Base-by-base conservation (phyloP, 129 eudicot species). In the Chrysanthemum makinoi region DNA sequence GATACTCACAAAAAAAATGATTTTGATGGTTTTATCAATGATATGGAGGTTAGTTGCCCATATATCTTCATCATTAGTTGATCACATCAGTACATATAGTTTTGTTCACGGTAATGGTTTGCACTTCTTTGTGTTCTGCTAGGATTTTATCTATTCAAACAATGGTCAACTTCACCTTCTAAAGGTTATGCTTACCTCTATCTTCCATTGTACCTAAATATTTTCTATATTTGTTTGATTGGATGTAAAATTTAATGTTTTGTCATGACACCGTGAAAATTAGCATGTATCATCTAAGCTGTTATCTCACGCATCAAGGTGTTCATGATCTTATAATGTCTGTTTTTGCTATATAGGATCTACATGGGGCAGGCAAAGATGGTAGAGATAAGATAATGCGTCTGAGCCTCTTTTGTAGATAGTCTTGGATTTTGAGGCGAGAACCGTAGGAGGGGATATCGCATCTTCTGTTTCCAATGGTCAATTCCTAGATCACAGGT, bases 351-450 rank as follows among this genome's bases (percentile, higher is more conserved):
- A 28, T 60, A 39, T 69, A 89, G 98, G 77, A 58, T 83, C 69
- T 89, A 62, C 93, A 72, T 49, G 87, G 81, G 73, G 75, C 83
- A 56, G n/a, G 89, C 98, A 3, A 89, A 79, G 80, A 79, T 77
- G 50, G 90, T 85, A 78, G 88, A 59, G 98, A 93, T 85, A 93
- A 69, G 75, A 86, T 86, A 44, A 93, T 93, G 98, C 91, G 91
- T 58, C 96, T 50, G 98, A 93, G 39, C 91, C 96, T 61, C 98
- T 93, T 85, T 68, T 93, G 26, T 93, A n/a, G n/a, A n/a, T n/a
- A n/a, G n/a, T n/a, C n/a, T n/a, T n/a, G n/a, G n/a, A n/a, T n/a
- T n/a, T n/a, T n/a, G n/a, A n/a, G n/a, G n/a, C n/a, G n/a, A n/a
- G n/a, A n/a, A n/a, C n/a, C n/a, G n/a, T n/a, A n/a, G n/a, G n/a